Percentiles rank a stretch among this genome's conserved stretches.
These are phyloP conservation scores for Mucor mucedo DNA, from an alignment of 371 early-diverging fungal genomes.

Conservation along the genomic window DNA sequence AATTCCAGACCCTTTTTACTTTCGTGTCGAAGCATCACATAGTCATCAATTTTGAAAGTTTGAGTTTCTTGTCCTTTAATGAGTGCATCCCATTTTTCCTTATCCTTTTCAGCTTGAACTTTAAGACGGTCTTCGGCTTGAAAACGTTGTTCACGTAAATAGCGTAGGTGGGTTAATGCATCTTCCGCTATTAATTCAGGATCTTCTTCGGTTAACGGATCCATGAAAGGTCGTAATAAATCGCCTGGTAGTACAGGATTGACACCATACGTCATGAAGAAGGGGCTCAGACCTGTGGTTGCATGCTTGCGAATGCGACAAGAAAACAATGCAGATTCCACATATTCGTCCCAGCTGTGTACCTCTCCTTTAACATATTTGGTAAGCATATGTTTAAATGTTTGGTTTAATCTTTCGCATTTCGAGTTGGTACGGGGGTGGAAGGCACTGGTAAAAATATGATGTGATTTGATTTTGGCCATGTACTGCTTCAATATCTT, in stretches of 20 bases:
- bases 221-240: conserved; percentile 9
- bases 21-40: background rate
- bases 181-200: conserved; percentile 4
- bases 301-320: conserved; percentile 16
- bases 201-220: background rate
- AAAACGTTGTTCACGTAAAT: background rate
- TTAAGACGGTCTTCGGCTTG: background rate
- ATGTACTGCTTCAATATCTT: background rate
- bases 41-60: conserved; percentile 8
- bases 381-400: conserved; percentile 3
- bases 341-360: conserved; percentile 9
- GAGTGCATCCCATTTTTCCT: conserved; percentile 24
- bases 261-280: conserved; percentile 22
- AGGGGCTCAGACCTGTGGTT: conserved; percentile 12
- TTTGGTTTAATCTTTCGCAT: conserved; percentile 31
- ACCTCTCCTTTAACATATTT: conserved; percentile 15
- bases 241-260: conserved; percentile 25
- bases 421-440: conserved; percentile 24
- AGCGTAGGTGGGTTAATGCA: background rate
- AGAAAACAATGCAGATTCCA: conserved; percentile 18
- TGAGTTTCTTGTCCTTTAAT: conserved; percentile 5
- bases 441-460: background rate
- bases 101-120: conserved; percentile 12
- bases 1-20: no score
- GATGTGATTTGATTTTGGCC: background rate